Evolutionary conservation across 768 basidiomycete species (phyloP), one percentile per base, ranked within the genome.

Genomic region (Mycena sanguinolenta): DNA sequence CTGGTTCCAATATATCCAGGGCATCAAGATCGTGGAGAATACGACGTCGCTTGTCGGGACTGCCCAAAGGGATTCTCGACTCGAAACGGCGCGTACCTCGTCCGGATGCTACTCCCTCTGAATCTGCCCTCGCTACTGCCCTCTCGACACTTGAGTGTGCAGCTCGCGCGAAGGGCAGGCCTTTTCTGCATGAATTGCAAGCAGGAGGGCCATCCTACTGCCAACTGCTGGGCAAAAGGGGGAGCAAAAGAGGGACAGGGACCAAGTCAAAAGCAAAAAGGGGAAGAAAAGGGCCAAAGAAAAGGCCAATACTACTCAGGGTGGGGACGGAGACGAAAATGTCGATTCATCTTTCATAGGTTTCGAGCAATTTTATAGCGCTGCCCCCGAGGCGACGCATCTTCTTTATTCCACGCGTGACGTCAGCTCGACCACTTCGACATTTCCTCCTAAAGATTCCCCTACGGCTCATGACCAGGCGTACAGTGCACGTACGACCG

Each of bases 261-360:
- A 57, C 55, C 55, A 23, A 9, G 34, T 30, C 55, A 57, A 38
- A 38, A 14, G 36, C 36, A 38, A 57, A 14, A 57, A 32, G 55
- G 55, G 55, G 55, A 13, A 57, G 55, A 57, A 57, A 57, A 30
- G 25, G 55, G 55, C 5, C 55, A 52, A 52, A 52, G 55, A 57
- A 32, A 57, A 57, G 34, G 55, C 55, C 55, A 23, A 57, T n/a
- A 34, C 6, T 57, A 57, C 55, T 23, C 28, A 57, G 55, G 55
- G 55, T 57, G 55, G 55, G 55, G 55, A 57, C 55, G 55, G 55
- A 32, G 55, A 44, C 42, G 42, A 44, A 44, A 44, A 44, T 44
- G 42, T 44, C 16, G 42, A 44, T 16, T 44, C 6, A 44, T 44
- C 42, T 44, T 44, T 44, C 19, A 17, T 44, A 4, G 42, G 42